Conservation (phyloP, 73 alveolate species). For the Paramecium biaurelia region DNA sequence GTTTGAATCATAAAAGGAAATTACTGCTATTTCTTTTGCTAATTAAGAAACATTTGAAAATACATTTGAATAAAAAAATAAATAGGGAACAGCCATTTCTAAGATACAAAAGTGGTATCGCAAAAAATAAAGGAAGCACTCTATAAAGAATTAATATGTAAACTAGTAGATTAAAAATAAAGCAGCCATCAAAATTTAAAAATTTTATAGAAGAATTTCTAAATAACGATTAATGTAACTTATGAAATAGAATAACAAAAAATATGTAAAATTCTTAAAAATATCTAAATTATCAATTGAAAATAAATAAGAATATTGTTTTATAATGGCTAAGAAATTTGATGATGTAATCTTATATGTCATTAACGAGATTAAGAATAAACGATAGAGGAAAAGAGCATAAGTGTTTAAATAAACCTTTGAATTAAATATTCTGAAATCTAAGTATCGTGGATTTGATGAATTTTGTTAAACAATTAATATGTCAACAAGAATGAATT, state of each 20-base stretch:
- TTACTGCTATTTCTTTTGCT: neutral
- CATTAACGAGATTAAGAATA: neutral
- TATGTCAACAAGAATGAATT: neutral
- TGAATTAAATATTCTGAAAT: neutral
- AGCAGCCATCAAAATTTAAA: conserved; percentile 18
- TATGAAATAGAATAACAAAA: neutral
- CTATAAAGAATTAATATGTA: neutral
- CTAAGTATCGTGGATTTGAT: neutral
- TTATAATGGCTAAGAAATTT: neutral
- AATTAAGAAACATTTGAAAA: conserved; percentile 22
- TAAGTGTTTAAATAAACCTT: neutral
- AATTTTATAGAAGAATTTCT: neutral
- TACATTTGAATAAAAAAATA: neutral
- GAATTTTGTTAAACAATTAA: neutral
- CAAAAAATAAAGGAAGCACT: neutral
- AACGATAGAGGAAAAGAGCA: neutral
- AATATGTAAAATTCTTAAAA: neutral
- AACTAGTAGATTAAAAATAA: neutral
- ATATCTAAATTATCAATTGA: neutral
- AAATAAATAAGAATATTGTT: neutral
- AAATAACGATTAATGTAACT: neutral
- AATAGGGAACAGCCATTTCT: neutral
- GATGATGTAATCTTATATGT: neutral
- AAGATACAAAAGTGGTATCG: conserved; percentile 12
- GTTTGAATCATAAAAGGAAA: neutral